These are phyloP conservation scores for Colletotrichum sansevieriae DNA, from an alignment of 2,329 filamentous ascomycete genomes.

Conservation along the genomic window DNA sequence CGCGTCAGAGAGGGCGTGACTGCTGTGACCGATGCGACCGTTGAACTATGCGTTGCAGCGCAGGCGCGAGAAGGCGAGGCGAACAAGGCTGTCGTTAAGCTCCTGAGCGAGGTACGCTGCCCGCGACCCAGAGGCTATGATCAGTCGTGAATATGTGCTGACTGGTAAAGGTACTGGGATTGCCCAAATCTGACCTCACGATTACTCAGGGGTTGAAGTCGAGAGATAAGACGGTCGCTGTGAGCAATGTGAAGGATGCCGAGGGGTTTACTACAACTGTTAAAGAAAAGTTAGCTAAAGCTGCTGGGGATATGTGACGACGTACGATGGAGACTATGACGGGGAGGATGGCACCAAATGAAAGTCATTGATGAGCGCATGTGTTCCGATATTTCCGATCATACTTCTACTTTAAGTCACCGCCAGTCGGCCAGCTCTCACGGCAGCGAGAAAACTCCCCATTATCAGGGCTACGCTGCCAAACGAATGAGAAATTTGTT, in stretches of 20 bases:
- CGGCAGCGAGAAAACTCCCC: no score
- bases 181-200: slow-evolving; percentile 74
- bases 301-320: slow-evolving; percentile 19
- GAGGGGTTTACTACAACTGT: slow-evolving; percentile 47
- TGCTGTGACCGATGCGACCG: slow-evolving; percentile 65
- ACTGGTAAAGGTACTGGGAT: slow-evolving; percentile 62
- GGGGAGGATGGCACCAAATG: no score
- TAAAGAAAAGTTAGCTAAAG: slow-evolving; percentile 42
- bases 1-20: slow-evolving; percentile 72
- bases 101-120: slow-evolving; percentile 69
- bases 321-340: no score
- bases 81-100: slow-evolving; percentile 73
- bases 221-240: slow-evolving; percentile 71
- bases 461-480: no score
- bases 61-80: slow-evolving; percentile 76
- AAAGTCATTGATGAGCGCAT: no score
- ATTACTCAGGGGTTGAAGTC: slow-evolving; percentile 74
- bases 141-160: neutral
- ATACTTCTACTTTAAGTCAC: no score
- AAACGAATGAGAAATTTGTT: no score
- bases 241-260: slow-evolving; percentile 53
- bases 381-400: no score
- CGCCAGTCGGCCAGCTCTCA: no score
- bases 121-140: no score
- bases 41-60: slow-evolving; percentile 76